Percentiles rank a stretch among this genome's conserved stretches.
phyloP scores from a whole-genome alignment of 2,329 filamentous ascomycete genomes.

The Leptosphaerulina australis region DNA sequence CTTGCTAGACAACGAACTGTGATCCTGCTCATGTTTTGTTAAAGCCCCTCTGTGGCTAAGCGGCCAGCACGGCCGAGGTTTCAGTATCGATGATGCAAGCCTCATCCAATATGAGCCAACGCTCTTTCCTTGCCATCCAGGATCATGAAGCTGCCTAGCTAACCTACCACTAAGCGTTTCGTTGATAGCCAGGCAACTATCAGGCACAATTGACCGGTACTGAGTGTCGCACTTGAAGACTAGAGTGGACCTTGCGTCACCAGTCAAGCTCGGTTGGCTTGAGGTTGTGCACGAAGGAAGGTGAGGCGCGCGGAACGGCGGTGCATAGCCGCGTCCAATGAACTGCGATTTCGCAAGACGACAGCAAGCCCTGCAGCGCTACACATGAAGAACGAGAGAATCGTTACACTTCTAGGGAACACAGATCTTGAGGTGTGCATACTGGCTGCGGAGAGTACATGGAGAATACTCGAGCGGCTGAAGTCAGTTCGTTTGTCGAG shows the following conservation, averaged over 20 bases:
- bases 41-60: background rate
- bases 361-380: slow-evolving; percentile 5
- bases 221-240: slow-evolving; percentile 25
- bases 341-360: slow-evolving; percentile 19
- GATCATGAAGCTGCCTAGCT: slow-evolving; percentile 16
- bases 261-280: slow-evolving; percentile 31
- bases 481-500: background rate
- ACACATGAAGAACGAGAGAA: background rate
- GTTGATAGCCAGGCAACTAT: slow-evolving; percentile 9
- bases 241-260: slow-evolving; percentile 28
- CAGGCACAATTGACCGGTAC: slow-evolving; percentile 29
- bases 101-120: slow-evolving; percentile 16
- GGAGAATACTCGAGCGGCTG: too few species aligned
- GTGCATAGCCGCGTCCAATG: slow-evolving; percentile 25
- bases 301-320: slow-evolving; percentile 23
- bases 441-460: too few species aligned
- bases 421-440: too few species aligned
- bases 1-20: too few species aligned
- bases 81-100: slow-evolving; percentile 20
- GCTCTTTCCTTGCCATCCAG: slow-evolving; percentile 6
- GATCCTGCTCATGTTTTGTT: too few species aligned
- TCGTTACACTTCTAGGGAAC: too few species aligned
- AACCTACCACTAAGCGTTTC: slow-evolving; percentile 7
- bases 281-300: slow-evolving; percentile 15
- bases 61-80: background rate